These are phyloP conservation scores for Phoma sp. DNA, from an alignment of 2,329 filamentous ascomycete species.

Conservation along the genomic window DNA sequence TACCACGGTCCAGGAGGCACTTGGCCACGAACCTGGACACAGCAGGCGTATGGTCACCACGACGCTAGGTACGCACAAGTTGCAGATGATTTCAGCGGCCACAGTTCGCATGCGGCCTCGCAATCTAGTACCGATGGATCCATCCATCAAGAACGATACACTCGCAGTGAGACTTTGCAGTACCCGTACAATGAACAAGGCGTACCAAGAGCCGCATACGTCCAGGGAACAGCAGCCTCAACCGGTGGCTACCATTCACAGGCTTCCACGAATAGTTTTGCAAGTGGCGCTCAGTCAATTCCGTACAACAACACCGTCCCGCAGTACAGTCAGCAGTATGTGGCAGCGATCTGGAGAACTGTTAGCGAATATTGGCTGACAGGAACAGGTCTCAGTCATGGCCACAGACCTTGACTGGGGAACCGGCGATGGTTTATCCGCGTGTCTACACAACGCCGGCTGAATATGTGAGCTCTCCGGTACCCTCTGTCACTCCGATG, in stretches of 20 bases:
- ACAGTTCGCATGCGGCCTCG: background rate
- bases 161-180: background rate
- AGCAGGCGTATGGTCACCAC: slow-evolving; percentile 1
- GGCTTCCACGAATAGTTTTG: background rate
- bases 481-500: background rate
- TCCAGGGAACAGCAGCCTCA: background rate
- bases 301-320: background rate
- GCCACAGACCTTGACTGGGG: background rate
- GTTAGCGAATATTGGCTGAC: background rate
- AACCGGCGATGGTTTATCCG: background rate
- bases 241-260: background rate
- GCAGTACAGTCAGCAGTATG: slow-evolving; percentile 5
- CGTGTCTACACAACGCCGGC: background rate
- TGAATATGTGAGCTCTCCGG: background rate
- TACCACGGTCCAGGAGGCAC: background rate
- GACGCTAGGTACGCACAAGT: background rate
- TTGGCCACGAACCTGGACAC: slow-evolving; percentile 1
- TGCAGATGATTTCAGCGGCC: background rate
- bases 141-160: background rate
- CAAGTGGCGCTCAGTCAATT: background rate
- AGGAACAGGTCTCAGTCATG: background rate
- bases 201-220: background rate
- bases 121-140: background rate
- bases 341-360: background rate
- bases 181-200: background rate